These are phyloP conservation scores for Plasmodium billcollinsi DNA, from an alignment of 169 alveolate species.

Conservation along the genomic window DNA sequence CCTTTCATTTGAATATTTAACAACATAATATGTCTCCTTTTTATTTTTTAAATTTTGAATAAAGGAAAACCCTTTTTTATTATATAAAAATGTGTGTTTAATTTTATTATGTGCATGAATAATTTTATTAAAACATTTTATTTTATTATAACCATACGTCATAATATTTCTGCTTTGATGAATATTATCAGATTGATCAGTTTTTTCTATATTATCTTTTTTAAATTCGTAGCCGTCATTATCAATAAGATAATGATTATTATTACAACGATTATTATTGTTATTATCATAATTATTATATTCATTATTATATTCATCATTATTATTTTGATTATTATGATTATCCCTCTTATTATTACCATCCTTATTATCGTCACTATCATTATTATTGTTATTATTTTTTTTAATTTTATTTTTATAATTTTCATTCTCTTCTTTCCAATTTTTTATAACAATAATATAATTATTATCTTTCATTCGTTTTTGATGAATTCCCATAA, in stretches of 20 bases:
- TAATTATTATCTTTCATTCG: constrained; percentile 20
- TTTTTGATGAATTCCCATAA: constrained; percentile 6
- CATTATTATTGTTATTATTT: neutral
- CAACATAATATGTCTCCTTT: constrained; percentile 34
- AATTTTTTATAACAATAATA: constrained; percentile 35
- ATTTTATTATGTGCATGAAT: constrained; percentile 32
- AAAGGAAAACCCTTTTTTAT: constrained; percentile 39
- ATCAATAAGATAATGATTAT: neutral
- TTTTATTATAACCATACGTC: constrained; percentile 32
- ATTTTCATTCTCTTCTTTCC: constrained; percentile 22
- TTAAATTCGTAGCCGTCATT: neutral
- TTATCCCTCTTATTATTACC: neutral
- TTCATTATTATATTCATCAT: neutral
- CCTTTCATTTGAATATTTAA: constrained; percentile 11
- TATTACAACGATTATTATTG: neutral
- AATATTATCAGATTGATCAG: constrained; percentile 6
- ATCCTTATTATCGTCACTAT: neutral
- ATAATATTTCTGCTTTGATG: constrained; percentile 3
- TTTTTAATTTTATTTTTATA: neutral
- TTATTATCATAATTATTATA: neutral
- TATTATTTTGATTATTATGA: neutral
- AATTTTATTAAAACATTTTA: constrained; percentile 33
- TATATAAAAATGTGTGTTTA: neutral
- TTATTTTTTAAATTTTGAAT: constrained; percentile 42
- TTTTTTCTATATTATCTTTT: neutral